phyloP scores from a whole-genome alignment of 2,329 filamentous ascomycete species.

The Pseudocercospora ulei region DNA sequence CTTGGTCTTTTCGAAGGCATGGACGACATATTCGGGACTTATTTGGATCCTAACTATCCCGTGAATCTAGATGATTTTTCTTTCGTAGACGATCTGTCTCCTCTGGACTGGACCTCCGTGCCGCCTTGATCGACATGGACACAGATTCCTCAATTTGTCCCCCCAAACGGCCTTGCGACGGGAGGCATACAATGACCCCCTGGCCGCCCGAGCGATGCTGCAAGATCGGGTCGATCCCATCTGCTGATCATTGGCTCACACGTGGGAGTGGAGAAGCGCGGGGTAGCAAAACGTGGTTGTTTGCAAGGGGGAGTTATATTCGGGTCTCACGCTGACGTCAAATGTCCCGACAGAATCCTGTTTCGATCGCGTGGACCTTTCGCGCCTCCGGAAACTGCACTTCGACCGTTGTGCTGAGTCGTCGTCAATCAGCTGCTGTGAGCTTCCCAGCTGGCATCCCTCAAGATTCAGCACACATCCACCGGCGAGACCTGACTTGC shows the following conservation, averaged over 20 bases:
- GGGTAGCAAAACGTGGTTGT: constrained; percentile 4
- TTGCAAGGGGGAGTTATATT: constrained; percentile 2
- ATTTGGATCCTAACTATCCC: constrained; percentile 32
- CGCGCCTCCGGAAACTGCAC: constrained; percentile 2
- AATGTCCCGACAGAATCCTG: constrained; percentile 4
- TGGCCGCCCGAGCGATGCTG: no score
- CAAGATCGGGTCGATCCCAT: no score
- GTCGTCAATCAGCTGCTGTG: constrained; percentile 4
- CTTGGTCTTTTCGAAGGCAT: constrained; percentile 31
- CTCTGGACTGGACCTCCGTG: constrained; percentile 22
- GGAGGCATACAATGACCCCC: no score
- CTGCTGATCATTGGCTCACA: neutral
- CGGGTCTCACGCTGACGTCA: constrained; percentile 1
- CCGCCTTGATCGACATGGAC: constrained; percentile 11
- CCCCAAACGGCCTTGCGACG: no score
- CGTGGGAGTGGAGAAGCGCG: constrained; percentile 6
- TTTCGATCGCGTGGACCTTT: constrained; percentile 1
- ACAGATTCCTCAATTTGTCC: no score
- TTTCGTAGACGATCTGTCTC: constrained; percentile 28
- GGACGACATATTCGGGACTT: constrained; percentile 32
- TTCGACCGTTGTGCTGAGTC: constrained; percentile 3
- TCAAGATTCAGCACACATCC: neutral
- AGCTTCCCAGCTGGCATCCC: neutral
- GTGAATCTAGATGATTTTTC: constrained; percentile 32
- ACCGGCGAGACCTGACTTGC: no score